Evolutionary conservation across 225 moss, liverwort and hornwort species (phyloP).

Genomic region (Sphagnum contortum): DNA sequence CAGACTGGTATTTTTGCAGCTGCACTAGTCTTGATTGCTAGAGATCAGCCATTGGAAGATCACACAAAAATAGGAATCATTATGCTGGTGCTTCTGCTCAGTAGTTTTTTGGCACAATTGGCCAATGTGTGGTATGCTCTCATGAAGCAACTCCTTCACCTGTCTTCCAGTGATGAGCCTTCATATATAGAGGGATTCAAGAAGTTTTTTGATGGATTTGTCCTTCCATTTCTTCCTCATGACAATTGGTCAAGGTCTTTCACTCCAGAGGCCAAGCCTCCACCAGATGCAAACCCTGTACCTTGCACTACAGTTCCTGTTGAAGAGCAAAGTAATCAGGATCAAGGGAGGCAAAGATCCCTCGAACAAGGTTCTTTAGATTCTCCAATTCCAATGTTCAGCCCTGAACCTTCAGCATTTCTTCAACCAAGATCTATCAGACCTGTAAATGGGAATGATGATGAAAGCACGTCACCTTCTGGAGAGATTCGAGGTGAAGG

Average conservation of each 20-base stretch:
- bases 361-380: constrained; percentile 29
- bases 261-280: constrained; percentile 33
- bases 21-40: constrained; percentile 54
- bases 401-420: constrained; percentile 45
- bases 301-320: not conserved
- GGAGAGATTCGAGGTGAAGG: constrained; percentile 25
- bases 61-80: constrained; percentile 43
- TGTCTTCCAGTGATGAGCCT: constrained; percentile 48
- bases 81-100: constrained; percentile 47
- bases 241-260: constrained; percentile 27
- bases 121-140: constrained; percentile 79
- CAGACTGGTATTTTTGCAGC: constrained; percentile 50
- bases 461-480: constrained; percentile 15
- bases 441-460: constrained; percentile 34
- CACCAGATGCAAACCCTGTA: constrained; percentile 10
- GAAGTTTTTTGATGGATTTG: constrained; percentile 49
- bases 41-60: constrained; percentile 41
- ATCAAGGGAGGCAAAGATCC: not conserved
- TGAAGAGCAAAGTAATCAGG: not conserved
- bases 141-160: constrained; percentile 59
- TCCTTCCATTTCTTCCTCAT: constrained; percentile 65
- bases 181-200: constrained; percentile 53
- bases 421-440: constrained; percentile 35
- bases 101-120: constrained; percentile 64
- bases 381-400: constrained; percentile 25